Evolutionary conservation across 1,284 basidiomycete genomes (phyloP), one percentile per base, ranked within the genome.

Genomic region (Fomitopsis palustris): DNA sequence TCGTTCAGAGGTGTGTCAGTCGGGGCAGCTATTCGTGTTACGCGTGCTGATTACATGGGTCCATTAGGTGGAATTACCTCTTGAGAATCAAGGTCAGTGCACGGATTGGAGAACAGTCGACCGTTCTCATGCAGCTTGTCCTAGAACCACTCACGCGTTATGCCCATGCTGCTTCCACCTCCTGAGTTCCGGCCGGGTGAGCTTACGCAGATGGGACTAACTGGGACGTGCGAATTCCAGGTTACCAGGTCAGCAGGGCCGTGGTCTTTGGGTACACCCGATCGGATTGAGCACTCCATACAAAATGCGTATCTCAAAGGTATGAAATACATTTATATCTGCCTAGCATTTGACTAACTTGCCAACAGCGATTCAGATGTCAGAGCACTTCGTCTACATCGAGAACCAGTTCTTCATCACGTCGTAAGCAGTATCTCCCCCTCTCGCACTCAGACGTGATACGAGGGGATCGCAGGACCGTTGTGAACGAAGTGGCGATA

Each of bases 381-480:
- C 95, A 19, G 95, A 98, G 62, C 92, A 93, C 68, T 95, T 95
- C 68, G 90, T 95, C 23, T 95, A 95, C 74, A 94, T 95, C 61
- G 95, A 98, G 74, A 98, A 99, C 70, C 96, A 99, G 73, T 99
- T 98, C 78, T 99, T 99, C 76, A 95, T 99, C 70, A 93, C 95
- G 0, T 97, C 92, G 84, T 92, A 71, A 70, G 87, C 31, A 38
- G 53, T n/a, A 55, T 54, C 31, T 45, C 9, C 23, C 7, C 38
- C 49, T 8, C 21, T 19, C 29, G 19, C n/a, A 33, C 31, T 16
- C 21, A 21, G 16, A 27, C 8, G 35, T 38, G 17, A 25, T 6
- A 23, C 33, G 16, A n/a, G 35, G 10, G 12, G 29, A 8, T n/a
- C 38, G 14, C 29, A 93, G 93, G 23, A 98, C 96, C 0, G 79